Evolutionary conservation across 257 asterid species (phyloP).

Genomic region (Solanum commersonii): DNA sequence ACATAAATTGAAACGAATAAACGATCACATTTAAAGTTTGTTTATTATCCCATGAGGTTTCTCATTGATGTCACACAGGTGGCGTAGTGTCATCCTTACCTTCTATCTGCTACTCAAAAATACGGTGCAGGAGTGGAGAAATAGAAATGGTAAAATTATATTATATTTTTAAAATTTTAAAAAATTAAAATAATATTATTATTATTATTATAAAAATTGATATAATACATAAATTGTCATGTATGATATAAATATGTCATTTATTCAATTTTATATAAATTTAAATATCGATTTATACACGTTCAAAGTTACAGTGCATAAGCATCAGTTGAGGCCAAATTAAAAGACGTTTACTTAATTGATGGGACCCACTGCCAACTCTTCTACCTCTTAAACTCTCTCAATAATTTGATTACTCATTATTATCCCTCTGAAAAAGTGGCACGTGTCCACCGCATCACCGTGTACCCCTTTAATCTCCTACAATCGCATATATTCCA

Average conservation of each 20-base stretch:
- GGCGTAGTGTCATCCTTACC: background rate
- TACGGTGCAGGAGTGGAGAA: background rate
- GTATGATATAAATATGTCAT: too few relatives aligned
- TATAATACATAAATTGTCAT: too few relatives aligned
- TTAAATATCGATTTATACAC: background rate
- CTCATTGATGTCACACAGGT: background rate
- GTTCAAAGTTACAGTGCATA: rapidly evolving
- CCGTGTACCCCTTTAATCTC: background rate
- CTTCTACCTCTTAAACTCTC: background rate
- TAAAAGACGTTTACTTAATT: too few relatives aligned
- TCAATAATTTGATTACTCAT: background rate
- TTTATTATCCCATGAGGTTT: background rate
- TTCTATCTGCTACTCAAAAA: background rate
- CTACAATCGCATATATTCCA: background rate
- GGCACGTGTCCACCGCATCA: conserved; percentile 3
- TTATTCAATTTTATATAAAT: too few relatives aligned
- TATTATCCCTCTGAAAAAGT: background rate
- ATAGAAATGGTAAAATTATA: too few relatives aligned
- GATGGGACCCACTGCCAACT: background rate
- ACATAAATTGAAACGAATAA: too few relatives aligned
- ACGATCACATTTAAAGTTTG: too few relatives aligned
- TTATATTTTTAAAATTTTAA: too few relatives aligned
- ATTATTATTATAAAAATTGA: too few relatives aligned
- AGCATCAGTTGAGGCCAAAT: too few relatives aligned
- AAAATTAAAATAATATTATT: too few relatives aligned